Conservation (phyloP, 306 rosid species). For the Calophaca sinica region DNA sequence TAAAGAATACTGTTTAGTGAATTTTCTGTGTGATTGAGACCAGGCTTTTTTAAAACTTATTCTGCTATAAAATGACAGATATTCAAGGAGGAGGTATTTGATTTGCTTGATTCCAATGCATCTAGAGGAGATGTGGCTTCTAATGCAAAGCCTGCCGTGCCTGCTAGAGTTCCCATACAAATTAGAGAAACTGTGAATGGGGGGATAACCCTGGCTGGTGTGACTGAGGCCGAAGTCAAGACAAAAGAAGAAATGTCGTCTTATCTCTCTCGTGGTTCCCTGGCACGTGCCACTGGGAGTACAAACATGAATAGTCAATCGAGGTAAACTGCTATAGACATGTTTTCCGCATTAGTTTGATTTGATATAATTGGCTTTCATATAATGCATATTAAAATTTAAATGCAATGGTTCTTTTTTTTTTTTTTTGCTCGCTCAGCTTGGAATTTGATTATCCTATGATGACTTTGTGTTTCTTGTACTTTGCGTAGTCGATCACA, state of each 20-base stretch:
- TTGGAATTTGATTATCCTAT: slow-evolving; percentile 37
- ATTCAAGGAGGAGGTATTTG: slow-evolving; percentile 96
- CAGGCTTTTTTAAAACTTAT: slow-evolving; percentile 32
- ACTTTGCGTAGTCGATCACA: slow-evolving; percentile 78
- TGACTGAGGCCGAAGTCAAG: slow-evolving; percentile 88
- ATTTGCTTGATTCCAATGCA: slow-evolving; percentile 74
- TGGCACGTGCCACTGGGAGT: slow-evolving; percentile 92
- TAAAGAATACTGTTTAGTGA: slow-evolving; percentile 36
- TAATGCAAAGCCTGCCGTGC: slow-evolving; percentile 56
- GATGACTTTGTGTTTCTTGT: slow-evolving; percentile 36
- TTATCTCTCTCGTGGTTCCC: slow-evolving; percentile 79
- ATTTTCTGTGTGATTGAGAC: slow-evolving; percentile 2
- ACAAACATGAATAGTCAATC: slow-evolving; percentile 98
- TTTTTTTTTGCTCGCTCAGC: neutral
- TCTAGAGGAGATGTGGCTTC: slow-evolving; percentile 61
- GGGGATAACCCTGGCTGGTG: slow-evolving; percentile 96
- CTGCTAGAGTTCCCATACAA: slow-evolving; percentile 82
- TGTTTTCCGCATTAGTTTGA: neutral
- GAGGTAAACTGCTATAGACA: slow-evolving; percentile 56
- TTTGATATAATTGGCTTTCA: neutral
- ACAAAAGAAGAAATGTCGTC: slow-evolving; percentile 94
- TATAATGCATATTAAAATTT: neutral
- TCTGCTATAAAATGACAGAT: slow-evolving; percentile 58
- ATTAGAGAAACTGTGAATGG: slow-evolving; percentile 91
- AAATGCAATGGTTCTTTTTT: slow-evolving; percentile 32